phyloP scores from a whole-genome alignment of 2,329 filamentous ascomycete species.

The Paracamarosporium sp. region DNA sequence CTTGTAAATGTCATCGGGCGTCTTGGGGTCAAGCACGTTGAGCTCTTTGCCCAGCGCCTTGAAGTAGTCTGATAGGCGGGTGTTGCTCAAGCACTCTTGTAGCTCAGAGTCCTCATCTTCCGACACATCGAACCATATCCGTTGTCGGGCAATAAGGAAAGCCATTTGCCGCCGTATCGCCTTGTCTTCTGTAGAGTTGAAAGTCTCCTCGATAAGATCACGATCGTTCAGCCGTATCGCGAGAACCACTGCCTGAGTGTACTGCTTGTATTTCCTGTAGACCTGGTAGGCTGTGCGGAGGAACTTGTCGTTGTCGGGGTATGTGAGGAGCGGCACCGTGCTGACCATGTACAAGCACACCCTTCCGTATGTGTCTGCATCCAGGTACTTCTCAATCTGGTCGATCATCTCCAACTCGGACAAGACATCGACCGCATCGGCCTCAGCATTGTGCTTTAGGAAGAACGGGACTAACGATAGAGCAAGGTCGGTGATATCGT shows the following conservation, averaged over 20 bases:
- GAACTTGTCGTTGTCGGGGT: constrained; percentile 96
- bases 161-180: constrained; percentile 91
- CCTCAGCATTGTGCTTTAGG: constrained; percentile 96
- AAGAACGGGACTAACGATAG: constrained; percentile 90
- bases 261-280: constrained; percentile 91
- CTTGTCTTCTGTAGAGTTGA: constrained; percentile 79
- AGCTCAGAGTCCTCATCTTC: constrained; percentile 77
- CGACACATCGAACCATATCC: constrained; percentile 79
- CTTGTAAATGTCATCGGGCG: constrained; percentile 99
- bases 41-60: constrained; percentile 93
- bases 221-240: constrained; percentile 92
- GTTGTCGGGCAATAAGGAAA: constrained; percentile 89
- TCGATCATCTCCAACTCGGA: constrained; percentile 98
- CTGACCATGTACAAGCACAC: constrained; percentile 97
- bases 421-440: constrained; percentile 95
- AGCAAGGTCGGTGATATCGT: constrained; percentile 86
- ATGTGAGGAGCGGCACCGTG: constrained; percentile 97
- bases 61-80: constrained; percentile 88
- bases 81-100: constrained; percentile 84
- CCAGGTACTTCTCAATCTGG: constrained; percentile 84
- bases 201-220: constrained; percentile 81
- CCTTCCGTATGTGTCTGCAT: constrained; percentile 90
- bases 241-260: constrained; percentile 90
- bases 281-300: constrained; percentile 91
- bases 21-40: constrained; percentile 95